phyloP scores from a whole-genome alignment of 768 basidiomycete genomes.

The Boletus reticulatus region DNA sequence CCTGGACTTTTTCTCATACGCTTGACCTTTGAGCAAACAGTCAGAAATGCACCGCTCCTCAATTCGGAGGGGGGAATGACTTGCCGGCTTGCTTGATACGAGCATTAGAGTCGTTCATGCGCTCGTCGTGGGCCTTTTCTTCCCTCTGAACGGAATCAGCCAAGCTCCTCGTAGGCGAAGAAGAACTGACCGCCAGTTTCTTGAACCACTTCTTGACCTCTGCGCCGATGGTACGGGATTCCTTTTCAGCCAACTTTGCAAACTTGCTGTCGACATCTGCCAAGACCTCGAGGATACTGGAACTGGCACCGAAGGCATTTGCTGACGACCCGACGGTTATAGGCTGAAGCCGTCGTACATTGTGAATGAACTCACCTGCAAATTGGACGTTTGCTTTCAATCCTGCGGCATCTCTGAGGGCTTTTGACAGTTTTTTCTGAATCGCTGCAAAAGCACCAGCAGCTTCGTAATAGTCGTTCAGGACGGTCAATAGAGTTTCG shows the following conservation, averaged over 20 bases:
- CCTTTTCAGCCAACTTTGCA: conserved; percentile 70
- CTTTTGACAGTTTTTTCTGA: conserved; percentile 76
- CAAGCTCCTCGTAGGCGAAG: neutral
- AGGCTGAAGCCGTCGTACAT: neutral
- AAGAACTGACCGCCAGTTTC: conserved; percentile 62
- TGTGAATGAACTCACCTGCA: conserved; percentile 48
- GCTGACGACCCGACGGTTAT: conserved; percentile 37
- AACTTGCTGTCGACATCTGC: conserved; percentile 74
- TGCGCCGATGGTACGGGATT: conserved; percentile 58
- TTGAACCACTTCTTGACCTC: conserved; percentile 88
- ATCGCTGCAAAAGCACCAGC: conserved; percentile 55
- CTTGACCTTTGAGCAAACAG: conserved; percentile 45
- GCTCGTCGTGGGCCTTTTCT: conserved; percentile 74
- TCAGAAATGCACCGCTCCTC: conserved; percentile 2
- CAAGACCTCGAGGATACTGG: conserved; percentile 65
- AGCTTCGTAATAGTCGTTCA: conserved; percentile 77
- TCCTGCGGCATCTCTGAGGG: conserved; percentile 61
- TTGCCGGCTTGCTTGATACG: conserved; percentile 77
- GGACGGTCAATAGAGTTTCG: conserved; percentile 60
- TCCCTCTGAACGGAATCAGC: conserved; percentile 57
- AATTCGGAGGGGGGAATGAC: neutral
- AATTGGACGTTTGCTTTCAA: conserved; percentile 60
- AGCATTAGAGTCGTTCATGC: conserved; percentile 60
- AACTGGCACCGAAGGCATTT: conserved; percentile 64
- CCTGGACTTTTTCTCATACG: conserved; percentile 80